Conservation (phyloP, 2,329 filamentous ascomycete species). For the Macroventuria anomochaeta region DNA sequence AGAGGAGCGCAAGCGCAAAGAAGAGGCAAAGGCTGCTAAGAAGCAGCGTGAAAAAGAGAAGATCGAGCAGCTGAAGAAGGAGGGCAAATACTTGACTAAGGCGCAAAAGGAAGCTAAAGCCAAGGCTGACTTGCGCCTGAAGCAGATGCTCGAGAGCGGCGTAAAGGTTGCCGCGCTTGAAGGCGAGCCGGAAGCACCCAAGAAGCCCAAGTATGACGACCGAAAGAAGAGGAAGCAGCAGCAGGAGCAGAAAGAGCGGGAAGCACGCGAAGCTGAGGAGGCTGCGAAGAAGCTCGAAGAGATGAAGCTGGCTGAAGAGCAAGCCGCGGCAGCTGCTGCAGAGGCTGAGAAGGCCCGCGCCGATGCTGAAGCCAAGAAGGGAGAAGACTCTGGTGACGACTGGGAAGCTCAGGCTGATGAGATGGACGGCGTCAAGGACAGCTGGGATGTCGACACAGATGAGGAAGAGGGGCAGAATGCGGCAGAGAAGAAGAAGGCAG, state of each 20-base stretch:
- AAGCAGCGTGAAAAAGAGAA: constrained; percentile 88
- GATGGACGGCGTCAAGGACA: constrained; percentile 84
- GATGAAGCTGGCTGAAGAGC: constrained; percentile 59
- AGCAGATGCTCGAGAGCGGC: constrained; percentile 83
- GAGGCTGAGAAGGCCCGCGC: constrained; percentile 68
- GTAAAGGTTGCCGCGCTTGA: constrained; percentile 65
- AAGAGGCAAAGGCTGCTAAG: constrained; percentile 77
- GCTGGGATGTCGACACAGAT: constrained; percentile 88
- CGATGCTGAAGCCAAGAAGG: constrained; percentile 66
- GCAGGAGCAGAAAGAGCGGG: constrained; percentile 57
- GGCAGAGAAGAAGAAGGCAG: constrained; percentile 26
- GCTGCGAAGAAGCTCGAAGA: constrained; percentile 64
- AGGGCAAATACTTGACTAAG: constrained; percentile 85
- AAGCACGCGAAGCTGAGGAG: constrained; percentile 59
- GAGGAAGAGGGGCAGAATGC: constrained; percentile 65
- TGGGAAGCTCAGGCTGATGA: constrained; percentile 84
- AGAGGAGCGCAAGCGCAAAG: constrained; percentile 72
- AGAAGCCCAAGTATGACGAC: constrained; percentile 76
- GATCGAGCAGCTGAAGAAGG: constrained; percentile 85
- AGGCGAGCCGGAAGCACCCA: constrained; percentile 75
- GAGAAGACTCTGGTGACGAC: constrained; percentile 74
- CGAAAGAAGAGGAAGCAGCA: constrained; percentile 78
- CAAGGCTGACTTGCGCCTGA: constrained; percentile 76
- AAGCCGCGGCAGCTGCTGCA: constrained; percentile 80
- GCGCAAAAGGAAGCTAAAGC: constrained; percentile 84